Percentiles rank a stretch among this genome's conserved stretches.
These are phyloP conservation scores for Pneumocystis wakefieldiae DNA, from an alignment of 1,139 yeast genomes.

Conservation along the genomic window DNA sequence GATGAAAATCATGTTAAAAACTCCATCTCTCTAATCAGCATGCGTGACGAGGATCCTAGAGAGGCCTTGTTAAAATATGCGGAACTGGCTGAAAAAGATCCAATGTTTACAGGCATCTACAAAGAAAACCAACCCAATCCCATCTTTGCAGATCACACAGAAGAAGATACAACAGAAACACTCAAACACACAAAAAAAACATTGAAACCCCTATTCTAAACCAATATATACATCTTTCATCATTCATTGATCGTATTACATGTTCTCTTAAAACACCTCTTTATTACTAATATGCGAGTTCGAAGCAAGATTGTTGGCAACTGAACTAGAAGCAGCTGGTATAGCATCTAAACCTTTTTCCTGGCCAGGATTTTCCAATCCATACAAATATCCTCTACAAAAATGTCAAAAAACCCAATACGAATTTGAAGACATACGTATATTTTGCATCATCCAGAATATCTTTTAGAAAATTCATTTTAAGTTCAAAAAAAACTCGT, in stretches of 20 bases:
- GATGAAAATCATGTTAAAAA: background rate
- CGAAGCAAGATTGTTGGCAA: background rate
- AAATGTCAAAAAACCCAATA: background rate
- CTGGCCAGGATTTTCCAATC: background rate
- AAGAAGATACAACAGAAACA: background rate
- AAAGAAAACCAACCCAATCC: constrained; percentile 1
- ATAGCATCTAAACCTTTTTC: background rate
- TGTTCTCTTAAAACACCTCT: background rate
- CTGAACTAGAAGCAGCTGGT: background rate
- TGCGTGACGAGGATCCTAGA: constrained; percentile 25
- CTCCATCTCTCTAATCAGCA: constrained; percentile 12
- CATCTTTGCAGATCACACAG: background rate
- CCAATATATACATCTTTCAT: background rate
- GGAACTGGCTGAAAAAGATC: constrained; percentile 21
- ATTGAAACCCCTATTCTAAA: background rate
- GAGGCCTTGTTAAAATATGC: constrained; percentile 27
- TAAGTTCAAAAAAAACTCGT: constrained; percentile 37
- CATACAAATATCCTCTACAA: background rate
- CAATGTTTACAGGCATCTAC: constrained; percentile 15
- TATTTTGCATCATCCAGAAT: constrained; percentile 14
- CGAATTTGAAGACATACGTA: background rate
- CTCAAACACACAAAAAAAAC: background rate
- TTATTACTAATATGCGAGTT: background rate
- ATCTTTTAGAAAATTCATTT: constrained; percentile 26
- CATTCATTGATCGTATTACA: background rate